Percentiles rank a stretch among this genome's conserved stretches.
Conservation (phyloP, 768 basidiomycete species). For the Amanita polypyramis region DNA sequence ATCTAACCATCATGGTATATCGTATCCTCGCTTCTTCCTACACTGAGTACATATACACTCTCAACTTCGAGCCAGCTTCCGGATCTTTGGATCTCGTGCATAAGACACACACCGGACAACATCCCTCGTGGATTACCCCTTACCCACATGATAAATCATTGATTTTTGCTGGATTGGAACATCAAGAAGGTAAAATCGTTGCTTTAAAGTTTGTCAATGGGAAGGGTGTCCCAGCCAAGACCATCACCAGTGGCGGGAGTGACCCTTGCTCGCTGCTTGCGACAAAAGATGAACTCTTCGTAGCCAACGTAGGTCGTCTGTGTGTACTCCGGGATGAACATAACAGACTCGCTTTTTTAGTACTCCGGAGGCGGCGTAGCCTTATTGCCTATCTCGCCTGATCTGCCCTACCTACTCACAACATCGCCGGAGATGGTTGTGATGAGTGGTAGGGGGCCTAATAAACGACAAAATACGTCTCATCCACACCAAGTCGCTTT, state of each 20-base stretch:
- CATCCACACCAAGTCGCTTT: conserved; percentile 71
- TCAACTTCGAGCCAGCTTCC: conserved; percentile 47
- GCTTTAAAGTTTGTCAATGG: conserved; percentile 51
- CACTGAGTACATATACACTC: conserved; percentile 49
- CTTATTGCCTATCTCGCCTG: conserved; percentile 42
- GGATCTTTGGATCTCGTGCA: conserved; percentile 35
- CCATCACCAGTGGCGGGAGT: conserved; percentile 41
- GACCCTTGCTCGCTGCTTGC: conserved; percentile 59
- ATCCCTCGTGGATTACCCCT: conserved; percentile 69
- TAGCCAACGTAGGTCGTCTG: conserved; percentile 56
- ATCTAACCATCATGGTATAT: conserved; percentile 11
- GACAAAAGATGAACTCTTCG: conserved; percentile 44
- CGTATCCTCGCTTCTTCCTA: conserved; percentile 58
- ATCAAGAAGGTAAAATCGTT: conserved; percentile 52
- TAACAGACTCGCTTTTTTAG: conserved; percentile 23
- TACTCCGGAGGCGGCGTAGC: conserved; percentile 58
- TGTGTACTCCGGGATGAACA: neutral
- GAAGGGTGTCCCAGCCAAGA: conserved; percentile 38
- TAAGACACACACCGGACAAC: conserved; percentile 39
- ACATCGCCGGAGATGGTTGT: conserved; percentile 24
- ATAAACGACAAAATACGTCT: conserved; percentile 58
- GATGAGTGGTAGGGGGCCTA: conserved; percentile 50
- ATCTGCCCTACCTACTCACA: conserved; percentile 32
- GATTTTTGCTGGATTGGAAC: conserved; percentile 58
- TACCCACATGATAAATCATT: conserved; percentile 47